Evolutionary conservation across 352 stramenopile genomes (phyloP).

Genomic region (Phytopythium sindhum): DNA sequence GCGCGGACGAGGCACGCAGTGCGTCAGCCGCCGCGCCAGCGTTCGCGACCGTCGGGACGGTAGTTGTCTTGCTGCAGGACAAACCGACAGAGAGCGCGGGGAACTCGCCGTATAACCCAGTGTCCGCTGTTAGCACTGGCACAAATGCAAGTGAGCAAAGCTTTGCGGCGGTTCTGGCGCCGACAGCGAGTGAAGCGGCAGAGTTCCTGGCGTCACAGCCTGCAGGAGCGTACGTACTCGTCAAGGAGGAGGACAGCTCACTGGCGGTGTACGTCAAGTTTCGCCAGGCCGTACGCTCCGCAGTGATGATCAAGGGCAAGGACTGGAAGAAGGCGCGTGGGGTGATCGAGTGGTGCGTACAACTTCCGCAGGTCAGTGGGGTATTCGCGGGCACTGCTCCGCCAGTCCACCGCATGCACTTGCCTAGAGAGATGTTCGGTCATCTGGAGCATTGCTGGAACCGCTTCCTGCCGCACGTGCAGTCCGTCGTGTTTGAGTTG

Average conservation of each 20-base stretch:
- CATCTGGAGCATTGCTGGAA: slow-evolving; percentile 55
- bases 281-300: slow-evolving; percentile 31
- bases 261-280: slow-evolving; percentile 64
- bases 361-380: not conserved
- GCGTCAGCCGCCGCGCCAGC: not conserved
- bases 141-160: slow-evolving; percentile 3
- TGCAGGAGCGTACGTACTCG: slow-evolving; percentile 42
- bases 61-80: not conserved
- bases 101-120: not conserved
- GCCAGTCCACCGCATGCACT: slow-evolving; percentile 39
- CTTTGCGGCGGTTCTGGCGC: slow-evolving; percentile 55
- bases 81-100: not conserved
- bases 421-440: slow-evolving; percentile 26
- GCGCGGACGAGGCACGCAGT: not conserved
- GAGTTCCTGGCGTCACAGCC: slow-evolving; percentile 40
- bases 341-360: slow-evolving; percentile 33
- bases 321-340: slow-evolving; percentile 37
- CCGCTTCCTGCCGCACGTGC: slow-evolving; percentile 50
- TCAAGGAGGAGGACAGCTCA: slow-evolving; percentile 33
- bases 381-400: slow-evolving; percentile 16
- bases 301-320: slow-evolving; percentile 45
- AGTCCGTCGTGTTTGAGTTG: slow-evolving; percentile 56
- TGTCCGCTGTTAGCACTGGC: too few relatives aligned
- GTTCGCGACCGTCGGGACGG: not conserved
- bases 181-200: slow-evolving; percentile 31